Conservation (phyloP, 441 rosid species). For the Adansonia grandidieri region DNA sequence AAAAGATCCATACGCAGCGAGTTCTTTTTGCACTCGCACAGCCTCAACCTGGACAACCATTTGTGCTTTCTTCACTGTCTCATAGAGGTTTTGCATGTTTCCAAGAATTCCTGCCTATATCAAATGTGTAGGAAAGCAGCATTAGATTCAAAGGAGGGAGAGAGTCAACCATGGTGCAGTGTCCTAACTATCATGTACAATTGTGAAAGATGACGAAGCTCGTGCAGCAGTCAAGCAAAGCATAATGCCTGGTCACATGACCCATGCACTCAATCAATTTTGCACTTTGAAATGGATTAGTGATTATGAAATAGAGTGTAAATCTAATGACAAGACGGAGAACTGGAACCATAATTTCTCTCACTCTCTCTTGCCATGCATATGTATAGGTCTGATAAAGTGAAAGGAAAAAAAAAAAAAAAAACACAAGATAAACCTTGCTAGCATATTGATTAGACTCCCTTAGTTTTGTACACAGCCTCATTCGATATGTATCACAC, state of each 20-base stretch:
- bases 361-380: background rate
- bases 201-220: constrained; percentile 12
- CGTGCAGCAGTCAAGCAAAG: background rate
- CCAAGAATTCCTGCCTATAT: constrained; percentile 88
- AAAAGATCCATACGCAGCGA: constrained; percentile 67
- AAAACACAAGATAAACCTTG: background rate
- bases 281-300: background rate
- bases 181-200: background rate
- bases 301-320: background rate
- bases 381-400: background rate
- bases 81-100: constrained; percentile 87
- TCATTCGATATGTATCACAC: background rate
- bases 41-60: constrained; percentile 98
- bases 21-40: constrained; percentile 88
- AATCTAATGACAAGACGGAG: background rate
- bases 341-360: background rate
- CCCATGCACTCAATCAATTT: background rate
- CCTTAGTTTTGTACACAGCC: constrained; percentile 1
- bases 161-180: constrained; percentile 21
- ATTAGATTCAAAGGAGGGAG: constrained; percentile 18
- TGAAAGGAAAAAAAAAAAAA: background rate
- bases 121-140: constrained; percentile 19
- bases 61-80: constrained; percentile 93
- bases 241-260: background rate
- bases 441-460: constrained; percentile 17